Evolutionary conservation across 176 grass and related monocot genomes (phyloP), one percentile per base, ranked within the genome.

Genomic region (Saccharum officinarum): DNA sequence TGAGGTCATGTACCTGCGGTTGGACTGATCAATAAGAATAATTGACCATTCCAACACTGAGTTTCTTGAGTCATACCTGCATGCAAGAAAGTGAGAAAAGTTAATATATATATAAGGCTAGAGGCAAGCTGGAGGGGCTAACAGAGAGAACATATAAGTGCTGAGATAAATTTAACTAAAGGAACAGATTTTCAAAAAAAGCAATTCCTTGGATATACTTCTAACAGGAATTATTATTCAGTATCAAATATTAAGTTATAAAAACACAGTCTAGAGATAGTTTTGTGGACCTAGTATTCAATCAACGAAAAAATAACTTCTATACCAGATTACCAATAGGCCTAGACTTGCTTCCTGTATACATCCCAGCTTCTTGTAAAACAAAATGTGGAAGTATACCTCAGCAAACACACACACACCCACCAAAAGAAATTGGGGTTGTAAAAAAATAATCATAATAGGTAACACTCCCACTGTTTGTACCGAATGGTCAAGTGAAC

Each of bases 11-110:
- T 94, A 94, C 95, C 90, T 89, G 81, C 86, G 88, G 78, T 94
- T 97, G 15, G 95, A 94, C 67, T 94, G 80, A 75, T 97, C 95
- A 63, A 97, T 91, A 76, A 94, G 88, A 87, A 97, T 80, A 87
- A 97, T 78, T 46, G 92, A 94, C 95, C 95, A 97, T 61, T 94
- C 90, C 81, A 97, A 64, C 47, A 85, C 77, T 46, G 95, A 91
- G 46, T 91, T 94, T 81, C 92, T 97, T 54, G 92, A 83, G 75
- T 94, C 90, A 78, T 94, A 94, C 86, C 95, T 97, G 89, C 73
- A 86, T 73, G 39, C 60, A 61, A 34, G 80, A 67, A 69, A 75
- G 57, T 13, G 34, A 72, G 61, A 78, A 12, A 66, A 83, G 64
- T 68, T 25, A 47, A 71, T 44, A 67, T 28, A 67, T 28, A 28